Base-by-base conservation (phyloP, 768 basidiomycete species). In the Tylopilus intermedius region DNA sequence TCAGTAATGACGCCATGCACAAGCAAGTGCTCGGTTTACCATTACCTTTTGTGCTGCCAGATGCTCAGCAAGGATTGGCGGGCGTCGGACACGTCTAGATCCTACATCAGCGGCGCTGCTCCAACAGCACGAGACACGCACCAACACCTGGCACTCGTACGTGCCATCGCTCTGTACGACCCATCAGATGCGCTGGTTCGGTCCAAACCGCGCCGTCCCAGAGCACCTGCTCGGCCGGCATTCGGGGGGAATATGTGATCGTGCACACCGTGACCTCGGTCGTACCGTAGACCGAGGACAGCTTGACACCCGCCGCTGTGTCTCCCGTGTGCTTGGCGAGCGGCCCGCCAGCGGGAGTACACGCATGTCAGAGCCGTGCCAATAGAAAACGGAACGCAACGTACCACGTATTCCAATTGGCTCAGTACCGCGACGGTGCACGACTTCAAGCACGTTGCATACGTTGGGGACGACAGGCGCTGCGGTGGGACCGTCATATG, bases 41-140 rank as follows among this genome's bases (percentile, higher is more conserved):
- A 74, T 77, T 39, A 71, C 62, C 58, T 81, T 83, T 64, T 95
- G 92, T 4, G 60, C 58, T 7, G 74, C 72, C 40, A 79, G 73
- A 59, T 94, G 88, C 32, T 79, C 76, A 1, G 77, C 75, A 3
- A 83, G 85, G 13, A 80, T 58, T 11, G 94, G 74, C 4, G 84
- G 78, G 44, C 8, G 50, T 46, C 18, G 37, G 21, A 18, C 44
- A 45, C 1, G 37, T 46, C 45, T 50, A 6, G 11, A n/a, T 8
- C 30, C 30, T 3, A 8, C 30, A 30, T 30, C 10, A 4, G 30
- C 8, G 30, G 10, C 30, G 8, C 7, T 2, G 4, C 30, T 30
- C 7, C 7, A 2, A 30, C 5, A 24, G 2, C 24, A 30, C 2
- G 2, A 47, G 0, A 24, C 8, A 37, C 62, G 45, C 15, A 76